A percentile compares a stretch with the other conserved stretches of the same genome.
Evolutionary conservation across 257 asterid species (phyloP).

Genomic region (Dorcoceras hygrometricum): DNA sequence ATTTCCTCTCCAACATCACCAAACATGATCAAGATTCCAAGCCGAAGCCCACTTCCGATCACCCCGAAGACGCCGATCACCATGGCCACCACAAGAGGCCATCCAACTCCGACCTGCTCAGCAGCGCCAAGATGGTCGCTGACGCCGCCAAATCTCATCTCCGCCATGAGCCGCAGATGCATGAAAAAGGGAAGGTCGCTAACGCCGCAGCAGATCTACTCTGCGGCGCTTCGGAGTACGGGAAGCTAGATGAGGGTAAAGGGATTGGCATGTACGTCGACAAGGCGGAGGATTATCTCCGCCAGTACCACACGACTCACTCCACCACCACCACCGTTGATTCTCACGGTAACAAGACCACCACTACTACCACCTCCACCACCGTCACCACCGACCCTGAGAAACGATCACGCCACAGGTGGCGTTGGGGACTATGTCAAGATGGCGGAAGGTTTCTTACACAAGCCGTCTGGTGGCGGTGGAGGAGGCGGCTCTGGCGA

Average conservation of each 20-base stretch:
- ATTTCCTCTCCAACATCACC: conserved; percentile 29
- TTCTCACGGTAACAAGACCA: conserved; percentile 16
- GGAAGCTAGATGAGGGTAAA: conserved; percentile 41
- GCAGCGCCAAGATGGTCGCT: conserved; percentile 56
- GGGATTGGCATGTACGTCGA: conserved; percentile 43
- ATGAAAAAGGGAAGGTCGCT: conserved; percentile 40
- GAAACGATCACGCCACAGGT: conserved; percentile 13
- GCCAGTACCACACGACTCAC: conserved; percentile 33
- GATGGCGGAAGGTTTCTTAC: conserved; percentile 29
- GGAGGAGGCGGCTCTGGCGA: conserved; percentile 24
- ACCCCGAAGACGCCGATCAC: neutral
- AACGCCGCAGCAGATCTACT: conserved; percentile 58
- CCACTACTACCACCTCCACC: conserved; percentile 20
- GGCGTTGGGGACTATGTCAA: conserved; percentile 29
- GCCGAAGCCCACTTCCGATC: conserved; percentile 11
- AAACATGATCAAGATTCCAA: neutral
- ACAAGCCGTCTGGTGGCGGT: conserved; percentile 21
- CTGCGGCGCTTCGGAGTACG: conserved; percentile 48
- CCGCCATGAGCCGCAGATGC: conserved; percentile 39
- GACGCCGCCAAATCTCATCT: conserved; percentile 43
- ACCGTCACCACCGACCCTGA: conserved; percentile 19
- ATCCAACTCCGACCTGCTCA: conserved; percentile 41
- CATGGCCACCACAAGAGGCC: conserved; percentile 27
- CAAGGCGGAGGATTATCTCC: conserved; percentile 57
- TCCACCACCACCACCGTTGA: conserved; percentile 28